Base-by-base conservation (phyloP, 306 rosid genomes). In the Quercus ilex region DNA sequence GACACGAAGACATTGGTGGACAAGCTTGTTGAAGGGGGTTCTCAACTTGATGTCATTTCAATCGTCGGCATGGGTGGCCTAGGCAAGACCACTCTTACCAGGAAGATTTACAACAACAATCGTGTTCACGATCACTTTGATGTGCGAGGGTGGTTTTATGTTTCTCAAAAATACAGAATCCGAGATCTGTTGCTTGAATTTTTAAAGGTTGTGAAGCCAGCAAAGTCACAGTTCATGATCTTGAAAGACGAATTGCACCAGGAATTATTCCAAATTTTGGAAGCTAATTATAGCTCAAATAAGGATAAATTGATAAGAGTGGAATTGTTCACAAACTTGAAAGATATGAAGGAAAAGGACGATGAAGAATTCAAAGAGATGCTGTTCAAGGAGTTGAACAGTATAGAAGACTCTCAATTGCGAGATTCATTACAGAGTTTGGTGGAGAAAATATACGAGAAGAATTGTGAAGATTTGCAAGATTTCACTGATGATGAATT, bases 391-490 rank as follows among this genome's bases (percentile, higher is more conserved):
- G 0, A 33, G 35, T 33, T 33, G 35, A 0, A 33, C 5, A 6
- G 1, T 5, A 33, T 33, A 33, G 0, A 33, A 33, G 38, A 33
- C 38, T 33, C 38, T 33, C 1, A 33, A 33, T 33, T 5, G 6
- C 6, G 6, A 33, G 6, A 33, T 33, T 33, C 38, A 33, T 0
- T 33, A 5, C 6, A 0, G 0, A 33, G 1, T 5, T 0, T 5
- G 1, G 38, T 33, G 38, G 38, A 6, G 5, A 33, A 33, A 0
- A 33, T 33, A 33, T 33, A 33, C 1, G 38, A 0, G 5, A 33
- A 0, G 0, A 33, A 33, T 5, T 33, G 38, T 0, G 0, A 5
- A 33, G 38, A 33, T 33, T 33, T 33, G 38, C 38, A 33, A 33
- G 38, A 33, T 33, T 33, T 33, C 6, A 33, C 38, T 33, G 6